Percentiles rank a stretch among this genome's conserved stretches.
Evolutionary conservation across 352 stramenopile species (phyloP).

Genomic region (Globisporangium emineosum): DNA sequence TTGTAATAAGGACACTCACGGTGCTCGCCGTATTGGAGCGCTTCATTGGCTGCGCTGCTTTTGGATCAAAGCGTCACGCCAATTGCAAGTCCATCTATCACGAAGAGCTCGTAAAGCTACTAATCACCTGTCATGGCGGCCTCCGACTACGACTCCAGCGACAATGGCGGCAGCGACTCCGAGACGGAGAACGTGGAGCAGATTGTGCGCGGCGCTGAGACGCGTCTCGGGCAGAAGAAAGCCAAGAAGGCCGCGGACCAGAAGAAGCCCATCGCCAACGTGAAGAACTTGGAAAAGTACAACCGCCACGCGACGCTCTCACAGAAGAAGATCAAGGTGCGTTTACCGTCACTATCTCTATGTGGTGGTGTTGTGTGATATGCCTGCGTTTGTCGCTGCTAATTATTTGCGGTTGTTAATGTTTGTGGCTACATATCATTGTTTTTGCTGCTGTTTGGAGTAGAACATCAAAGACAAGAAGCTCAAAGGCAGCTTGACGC

Average conservation of each 20-base stretch:
- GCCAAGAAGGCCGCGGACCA: slow-evolving; percentile 13
- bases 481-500: slow-evolving; percentile 68
- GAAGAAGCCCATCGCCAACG: slow-evolving; percentile 22
- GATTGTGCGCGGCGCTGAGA: slow-evolving; percentile 53
- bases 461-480: slow-evolving; percentile 87
- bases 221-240: slow-evolving; percentile 46
- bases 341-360: not conserved
- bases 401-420: not conserved
- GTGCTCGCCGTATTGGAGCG: not conserved
- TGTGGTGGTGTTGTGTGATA: not conserved
- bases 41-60: slow-evolving; percentile 19
- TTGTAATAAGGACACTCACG: not conserved
- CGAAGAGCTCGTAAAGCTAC: slow-evolving; percentile 3
- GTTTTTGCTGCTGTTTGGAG: not conserved
- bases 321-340: slow-evolving; percentile 49
- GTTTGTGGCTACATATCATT: not conserved
- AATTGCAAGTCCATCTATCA: slow-evolving; percentile 1
- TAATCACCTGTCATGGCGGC: too few species aligned
- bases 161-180: slow-evolving; percentile 44
- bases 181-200: slow-evolving; percentile 59
- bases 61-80: slow-evolving; percentile 14
- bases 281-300: slow-evolving; percentile 80
- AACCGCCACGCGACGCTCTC: slow-evolving; percentile 54
- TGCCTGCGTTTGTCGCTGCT: too few species aligned
- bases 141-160: slow-evolving; percentile 43